Evolutionary conservation across 768 basidiomycete genomes (phyloP).

Genomic region (Leucocoprinus sp.): DNA sequence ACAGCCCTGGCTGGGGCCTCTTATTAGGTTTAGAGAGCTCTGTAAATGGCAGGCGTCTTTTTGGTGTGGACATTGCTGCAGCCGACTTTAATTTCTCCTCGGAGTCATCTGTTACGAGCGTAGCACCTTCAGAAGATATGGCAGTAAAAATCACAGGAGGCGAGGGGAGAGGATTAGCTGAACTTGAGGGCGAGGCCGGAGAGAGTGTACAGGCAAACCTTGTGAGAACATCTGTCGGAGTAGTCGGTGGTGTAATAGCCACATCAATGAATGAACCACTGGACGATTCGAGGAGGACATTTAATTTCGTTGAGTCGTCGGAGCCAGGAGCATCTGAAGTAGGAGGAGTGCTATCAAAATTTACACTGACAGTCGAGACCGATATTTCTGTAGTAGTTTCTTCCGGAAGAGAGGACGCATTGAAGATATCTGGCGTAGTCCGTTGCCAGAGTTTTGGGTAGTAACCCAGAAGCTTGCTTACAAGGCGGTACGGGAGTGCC

Average conservation of each 20-base stretch:
- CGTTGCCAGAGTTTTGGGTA: not conserved
- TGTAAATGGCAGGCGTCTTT: not conserved
- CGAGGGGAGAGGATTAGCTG: not conserved
- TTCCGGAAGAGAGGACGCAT: not conserved
- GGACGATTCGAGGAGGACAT: not conserved
- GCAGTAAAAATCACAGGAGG: not conserved
- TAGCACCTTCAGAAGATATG: not conserved
- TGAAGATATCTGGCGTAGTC: not conserved
- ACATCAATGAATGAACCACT: not conserved
- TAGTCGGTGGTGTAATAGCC: not conserved
- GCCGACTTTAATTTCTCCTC: not conserved
- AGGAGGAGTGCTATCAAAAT: not conserved
- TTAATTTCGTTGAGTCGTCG: not conserved
- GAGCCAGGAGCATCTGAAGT: not conserved
- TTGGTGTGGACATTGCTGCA: not conserved
- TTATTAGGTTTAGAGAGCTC: not conserved
- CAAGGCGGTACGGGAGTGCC: not conserved
- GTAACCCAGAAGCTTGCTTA: not conserved
- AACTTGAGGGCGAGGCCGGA: not conserved
- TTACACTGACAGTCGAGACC: not conserved
- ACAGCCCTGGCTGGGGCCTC: not conserved
- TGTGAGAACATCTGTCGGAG: not conserved
- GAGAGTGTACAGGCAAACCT: not conserved
- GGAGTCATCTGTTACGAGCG: not conserved
- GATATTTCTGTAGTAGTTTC: not conserved